Conservation (phyloP, 179 eudicot genomes). For the Sideroxylon spinosum region DNA sequence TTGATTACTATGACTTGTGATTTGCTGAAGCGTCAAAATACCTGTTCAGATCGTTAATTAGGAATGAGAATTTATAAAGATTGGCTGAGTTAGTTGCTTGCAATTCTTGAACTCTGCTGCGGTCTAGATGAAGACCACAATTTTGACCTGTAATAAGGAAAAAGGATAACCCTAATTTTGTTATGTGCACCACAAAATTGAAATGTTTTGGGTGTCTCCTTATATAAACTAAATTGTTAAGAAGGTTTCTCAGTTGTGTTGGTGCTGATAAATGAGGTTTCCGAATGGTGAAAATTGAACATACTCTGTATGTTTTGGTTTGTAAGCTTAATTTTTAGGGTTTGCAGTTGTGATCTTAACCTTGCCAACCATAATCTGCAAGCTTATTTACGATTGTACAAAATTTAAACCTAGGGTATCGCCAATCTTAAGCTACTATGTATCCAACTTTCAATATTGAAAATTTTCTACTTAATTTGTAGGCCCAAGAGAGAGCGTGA, state of each 20-base stretch:
- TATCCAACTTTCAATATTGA: too few species aligned
- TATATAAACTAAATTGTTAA: too few species aligned
- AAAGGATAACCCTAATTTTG: not conserved
- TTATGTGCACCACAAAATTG: not conserved
- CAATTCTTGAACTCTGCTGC: not conserved
- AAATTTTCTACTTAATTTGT: not conserved
- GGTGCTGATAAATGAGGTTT: not conserved
- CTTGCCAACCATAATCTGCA: not conserved
- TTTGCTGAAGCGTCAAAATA: not conserved
- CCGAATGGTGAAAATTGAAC: not conserved
- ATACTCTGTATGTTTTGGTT: not conserved
- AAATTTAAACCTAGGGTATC: not conserved
- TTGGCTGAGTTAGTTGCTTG: not conserved
- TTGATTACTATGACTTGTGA: too few species aligned
- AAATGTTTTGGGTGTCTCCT: not conserved
- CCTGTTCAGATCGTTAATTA: not conserved
- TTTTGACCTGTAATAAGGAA: not conserved
- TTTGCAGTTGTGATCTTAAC: not conserved
- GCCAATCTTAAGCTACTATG: not conserved
- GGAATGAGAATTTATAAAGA: not conserved
- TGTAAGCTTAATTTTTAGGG: not conserved
- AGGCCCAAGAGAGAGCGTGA: too few species aligned
- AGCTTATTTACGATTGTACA: not conserved
- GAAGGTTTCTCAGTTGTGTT: not conserved
- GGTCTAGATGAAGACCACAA: not conserved